phyloP scores from a whole-genome alignment of 441 rosid genomes.

The Jatropha podagrica region DNA sequence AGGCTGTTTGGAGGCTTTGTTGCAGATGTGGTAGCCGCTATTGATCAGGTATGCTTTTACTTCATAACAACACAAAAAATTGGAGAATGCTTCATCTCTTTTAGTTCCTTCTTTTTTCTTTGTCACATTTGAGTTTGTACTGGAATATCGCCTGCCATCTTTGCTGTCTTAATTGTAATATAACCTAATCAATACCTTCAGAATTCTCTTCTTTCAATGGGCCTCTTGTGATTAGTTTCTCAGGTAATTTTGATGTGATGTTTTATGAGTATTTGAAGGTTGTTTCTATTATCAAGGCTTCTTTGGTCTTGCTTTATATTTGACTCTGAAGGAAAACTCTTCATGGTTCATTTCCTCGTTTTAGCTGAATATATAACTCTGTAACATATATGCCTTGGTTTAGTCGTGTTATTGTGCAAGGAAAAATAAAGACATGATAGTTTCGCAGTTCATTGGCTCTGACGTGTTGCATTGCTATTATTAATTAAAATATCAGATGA shows the following conservation, averaged over 20 bases:
- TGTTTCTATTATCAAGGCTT: background rate
- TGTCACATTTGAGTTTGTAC: background rate
- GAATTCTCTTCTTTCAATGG: background rate
- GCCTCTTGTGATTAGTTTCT: background rate
- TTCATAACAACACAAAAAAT: background rate
- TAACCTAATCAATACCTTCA: background rate
- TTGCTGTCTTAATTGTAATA: constrained; percentile 4
- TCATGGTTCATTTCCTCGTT: constrained; percentile 1
- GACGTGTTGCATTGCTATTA: background rate
- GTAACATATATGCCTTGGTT: background rate
- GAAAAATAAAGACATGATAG: background rate
- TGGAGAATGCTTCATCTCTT: constrained; percentile 3
- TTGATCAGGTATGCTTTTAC: constrained; percentile 70
- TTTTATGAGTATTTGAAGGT: background rate
- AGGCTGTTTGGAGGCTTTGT: constrained; percentile 95
- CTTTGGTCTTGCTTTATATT: background rate
- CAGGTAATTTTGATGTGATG: background rate
- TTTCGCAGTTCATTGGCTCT: background rate
- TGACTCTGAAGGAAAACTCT: background rate
- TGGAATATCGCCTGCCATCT: background rate
- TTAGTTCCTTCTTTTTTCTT: background rate
- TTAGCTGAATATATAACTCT: background rate
- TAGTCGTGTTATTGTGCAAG: background rate
- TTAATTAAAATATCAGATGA: background rate
- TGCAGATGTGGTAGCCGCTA: constrained; percentile 98